phyloP scores from a whole-genome alignment of 2,329 filamentous ascomycete species.

The Parastagonospora nodorum region DNA sequence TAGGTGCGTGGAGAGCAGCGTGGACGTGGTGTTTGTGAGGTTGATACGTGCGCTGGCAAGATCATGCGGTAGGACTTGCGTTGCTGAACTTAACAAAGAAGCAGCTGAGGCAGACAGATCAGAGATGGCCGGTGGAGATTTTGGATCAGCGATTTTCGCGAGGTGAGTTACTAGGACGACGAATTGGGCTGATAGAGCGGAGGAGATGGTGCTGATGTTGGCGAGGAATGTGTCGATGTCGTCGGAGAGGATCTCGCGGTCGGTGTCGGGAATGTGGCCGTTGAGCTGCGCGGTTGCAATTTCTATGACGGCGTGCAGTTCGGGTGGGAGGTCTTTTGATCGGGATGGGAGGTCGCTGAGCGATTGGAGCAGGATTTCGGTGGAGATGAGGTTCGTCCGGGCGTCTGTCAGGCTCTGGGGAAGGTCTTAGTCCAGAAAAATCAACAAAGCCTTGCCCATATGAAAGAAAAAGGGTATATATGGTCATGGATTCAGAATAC shows the following conservation, averaged over 20 bases:
- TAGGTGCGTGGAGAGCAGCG: slow-evolving; percentile 45
- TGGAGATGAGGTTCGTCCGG: slow-evolving; percentile 39
- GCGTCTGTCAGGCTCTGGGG: slow-evolving; percentile 45
- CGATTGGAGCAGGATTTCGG: slow-evolving; percentile 41
- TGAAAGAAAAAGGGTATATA: neutral
- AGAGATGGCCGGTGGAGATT: slow-evolving; percentile 11
- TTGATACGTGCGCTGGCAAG: slow-evolving; percentile 36
- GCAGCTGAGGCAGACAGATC: slow-evolving; percentile 15
- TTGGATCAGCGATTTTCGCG: slow-evolving; percentile 38
- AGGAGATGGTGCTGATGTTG: slow-evolving; percentile 43
- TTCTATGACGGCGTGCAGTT: slow-evolving; percentile 51
- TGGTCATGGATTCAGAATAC: neutral
- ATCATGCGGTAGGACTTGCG: slow-evolving; percentile 19
- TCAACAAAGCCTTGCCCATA: neutral
- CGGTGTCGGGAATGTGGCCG: slow-evolving; percentile 40
- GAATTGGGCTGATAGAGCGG: slow-evolving; percentile 42
- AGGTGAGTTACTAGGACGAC: slow-evolving; percentile 35
- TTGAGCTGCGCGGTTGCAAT: slow-evolving; percentile 48
- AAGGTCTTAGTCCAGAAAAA: slow-evolving; percentile 4
- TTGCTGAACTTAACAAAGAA: slow-evolving; percentile 14
- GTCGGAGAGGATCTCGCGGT: slow-evolving; percentile 46
- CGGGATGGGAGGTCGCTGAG: slow-evolving; percentile 43
- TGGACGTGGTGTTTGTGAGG: slow-evolving; percentile 40
- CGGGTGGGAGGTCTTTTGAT: slow-evolving; percentile 45
- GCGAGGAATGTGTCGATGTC: slow-evolving; percentile 50